Evolutionary conservation across 495 filamentous ascomycete genomes (phyloP), one percentile per base, ranked within the genome.

Genomic region (Xylaria curta): DNA sequence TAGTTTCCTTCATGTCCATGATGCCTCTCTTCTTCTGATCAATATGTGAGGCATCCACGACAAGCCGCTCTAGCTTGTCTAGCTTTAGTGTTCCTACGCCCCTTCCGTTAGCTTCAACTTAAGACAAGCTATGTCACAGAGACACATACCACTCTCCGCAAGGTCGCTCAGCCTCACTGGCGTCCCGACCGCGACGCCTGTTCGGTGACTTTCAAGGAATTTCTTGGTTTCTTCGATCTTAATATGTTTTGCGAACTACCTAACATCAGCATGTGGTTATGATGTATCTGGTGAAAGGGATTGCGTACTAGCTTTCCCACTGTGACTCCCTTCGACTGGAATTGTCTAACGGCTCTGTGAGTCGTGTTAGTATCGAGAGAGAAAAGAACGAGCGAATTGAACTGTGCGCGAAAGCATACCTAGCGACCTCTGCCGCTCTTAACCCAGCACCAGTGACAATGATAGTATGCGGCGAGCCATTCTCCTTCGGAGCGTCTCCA

Each of bases 21-120:
- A 98, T 90, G 6, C 93, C 92, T 58, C 94, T 87, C 82, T 97
- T 94, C 85, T 99, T 99, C 78, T 92, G 88, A 78, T 98, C 94
- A 72, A 97, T 90, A 75, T 95, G 89, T 2, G 94, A 97, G 46
- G 91, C 91, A 79, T 98, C 97, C 68, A 98, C 86, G 13, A 98
- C 88, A 51, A 99, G 89, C 69, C 92, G 87, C 79, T 94, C 85
- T 44, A 98, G 82, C 42, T 90, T 86, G 33, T 87, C 85, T 49
- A 91, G 69, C 38, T 89, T 90, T 60, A 98, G 80, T 17, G 89
- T 88, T 44, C 90, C 94, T 95, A 46, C 0, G 13, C 28, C 64
- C 8, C n/a, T n/a, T 4, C 7, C 46, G 68, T 82, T 76, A 80
- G 73, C 65, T 19, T 15, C 3, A 21, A 26, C 49, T 51, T 21